A percentile compares a stretch with the other conserved stretches of the same genome.
phyloP scores from a whole-genome alignment of 139 green algal genomes.

The Tetratostichococcus sp. region DNA sequence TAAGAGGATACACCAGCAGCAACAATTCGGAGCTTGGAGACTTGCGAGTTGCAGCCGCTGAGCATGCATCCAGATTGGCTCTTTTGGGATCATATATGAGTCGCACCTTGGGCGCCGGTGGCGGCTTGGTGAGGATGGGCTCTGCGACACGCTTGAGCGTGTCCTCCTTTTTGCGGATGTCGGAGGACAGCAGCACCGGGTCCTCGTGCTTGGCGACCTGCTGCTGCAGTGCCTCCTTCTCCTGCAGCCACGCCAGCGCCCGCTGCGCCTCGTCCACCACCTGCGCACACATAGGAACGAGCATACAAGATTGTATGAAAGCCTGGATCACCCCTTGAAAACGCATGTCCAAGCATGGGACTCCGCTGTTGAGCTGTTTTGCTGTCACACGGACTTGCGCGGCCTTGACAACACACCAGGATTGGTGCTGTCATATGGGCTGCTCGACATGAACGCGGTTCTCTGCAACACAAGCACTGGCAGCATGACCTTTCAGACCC shows the following conservation, averaged over 20 bases:
- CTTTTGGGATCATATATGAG: background rate
- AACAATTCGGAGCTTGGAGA: too few relatives aligned
- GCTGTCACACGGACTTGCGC: too few relatives aligned
- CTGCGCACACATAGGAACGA: background rate
- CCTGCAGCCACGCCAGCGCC: conserved; percentile 79
- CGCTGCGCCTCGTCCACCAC: conserved; percentile 68
- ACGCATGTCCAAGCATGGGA: too few relatives aligned
- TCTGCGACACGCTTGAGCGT: conserved; percentile 66
- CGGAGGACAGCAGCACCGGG: conserved; percentile 70
- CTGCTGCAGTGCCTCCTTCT: conserved; percentile 69
- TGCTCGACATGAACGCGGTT: too few relatives aligned
- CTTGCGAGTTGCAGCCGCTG: background rate
- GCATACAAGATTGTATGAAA: too few relatives aligned
- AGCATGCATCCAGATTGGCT: background rate
- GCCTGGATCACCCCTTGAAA: too few relatives aligned
- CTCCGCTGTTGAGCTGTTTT: too few relatives aligned
- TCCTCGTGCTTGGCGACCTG: conserved; percentile 51
- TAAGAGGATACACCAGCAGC: too few relatives aligned
- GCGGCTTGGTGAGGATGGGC: conserved; percentile 86
- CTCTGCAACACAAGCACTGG: too few relatives aligned
- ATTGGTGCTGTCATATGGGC: too few relatives aligned
- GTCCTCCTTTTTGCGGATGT: conserved; percentile 90
- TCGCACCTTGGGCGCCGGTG: conserved; percentile 34
- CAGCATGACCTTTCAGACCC: too few relatives aligned
- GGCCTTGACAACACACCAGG: too few relatives aligned